Evolutionary conservation across 164 flowering plant species (phyloP).

Genomic region (Umbellularia californica): DNA sequence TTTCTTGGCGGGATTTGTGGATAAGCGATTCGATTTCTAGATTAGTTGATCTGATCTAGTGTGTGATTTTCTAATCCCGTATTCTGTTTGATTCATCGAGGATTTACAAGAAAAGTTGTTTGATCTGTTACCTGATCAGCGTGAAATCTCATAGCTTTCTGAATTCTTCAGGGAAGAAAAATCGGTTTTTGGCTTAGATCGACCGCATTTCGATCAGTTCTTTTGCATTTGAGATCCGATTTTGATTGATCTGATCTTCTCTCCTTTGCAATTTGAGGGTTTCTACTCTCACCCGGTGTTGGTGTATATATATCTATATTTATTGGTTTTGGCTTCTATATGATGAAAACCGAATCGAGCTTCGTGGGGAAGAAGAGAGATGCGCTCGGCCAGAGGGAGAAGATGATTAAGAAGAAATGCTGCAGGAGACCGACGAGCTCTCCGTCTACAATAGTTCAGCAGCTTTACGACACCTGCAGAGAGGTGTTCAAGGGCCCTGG

Average conservation of each 20-base stretch:
- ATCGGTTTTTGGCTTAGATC: not conserved
- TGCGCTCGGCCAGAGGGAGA: slow-evolving; percentile 5
- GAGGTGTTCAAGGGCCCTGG: slow-evolving; percentile 62
- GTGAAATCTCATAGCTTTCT: not conserved
- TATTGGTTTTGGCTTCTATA: not conserved
- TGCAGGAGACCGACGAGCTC: slow-evolving; percentile 6
- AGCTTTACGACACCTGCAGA: slow-evolving; percentile 39
- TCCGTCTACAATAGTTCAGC: slow-evolving; percentile 33
- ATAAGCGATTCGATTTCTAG: not conserved
- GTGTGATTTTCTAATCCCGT: not conserved
- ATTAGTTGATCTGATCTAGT: not conserved
- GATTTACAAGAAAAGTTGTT: not conserved
- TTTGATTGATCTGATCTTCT: not conserved
- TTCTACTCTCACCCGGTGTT: too few species aligned
- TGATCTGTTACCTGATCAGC: not conserved
- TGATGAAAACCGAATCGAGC: slow-evolving; percentile 21
- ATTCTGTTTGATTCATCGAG: not conserved
- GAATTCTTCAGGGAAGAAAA: not conserved
- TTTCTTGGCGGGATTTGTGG: not conserved
- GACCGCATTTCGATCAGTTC: not conserved
- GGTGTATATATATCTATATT: too few species aligned
- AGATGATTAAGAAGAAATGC: slow-evolving; percentile 26
- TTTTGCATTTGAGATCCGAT: not conserved
- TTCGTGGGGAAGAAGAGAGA: slow-evolving; percentile 21
- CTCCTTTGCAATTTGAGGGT: too few species aligned